These are phyloP conservation scores for Penicillium paxilli DNA, from an alignment of 495 filamentous ascomycete genomes.

Conservation along the genomic window DNA sequence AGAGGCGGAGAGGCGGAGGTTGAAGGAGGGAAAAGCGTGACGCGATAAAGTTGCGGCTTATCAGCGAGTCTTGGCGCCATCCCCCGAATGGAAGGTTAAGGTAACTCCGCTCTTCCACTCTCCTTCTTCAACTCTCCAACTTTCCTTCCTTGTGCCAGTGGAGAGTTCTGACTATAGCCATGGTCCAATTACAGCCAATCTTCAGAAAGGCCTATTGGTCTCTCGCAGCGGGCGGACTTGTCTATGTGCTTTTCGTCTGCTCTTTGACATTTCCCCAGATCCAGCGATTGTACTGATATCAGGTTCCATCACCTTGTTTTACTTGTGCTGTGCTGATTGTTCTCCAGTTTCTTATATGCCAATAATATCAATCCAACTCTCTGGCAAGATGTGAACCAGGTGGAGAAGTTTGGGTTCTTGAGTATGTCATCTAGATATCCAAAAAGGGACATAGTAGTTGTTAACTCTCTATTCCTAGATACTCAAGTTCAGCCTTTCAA, in stretches of 20 bases:
- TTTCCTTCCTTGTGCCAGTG: not conserved
- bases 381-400: constrained; percentile 68
- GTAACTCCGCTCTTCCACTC: constrained; percentile 4
- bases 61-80: constrained; percentile 6
- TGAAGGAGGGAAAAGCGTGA: constrained; percentile 26
- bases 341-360: constrained; percentile 68
- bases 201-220: constrained; percentile 61
- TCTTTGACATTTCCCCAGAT: constrained; percentile 48
- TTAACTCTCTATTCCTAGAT: constrained; percentile 36
- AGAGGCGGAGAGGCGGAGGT: not conserved
- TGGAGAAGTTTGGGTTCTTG: constrained; percentile 79
- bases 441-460: not conserved
- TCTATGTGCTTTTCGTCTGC: constrained; percentile 51
- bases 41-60: constrained; percentile 24
- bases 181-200: constrained; percentile 44
- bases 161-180: constrained; percentile 7
- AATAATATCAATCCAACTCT: constrained; percentile 68
- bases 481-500: constrained; percentile 63
- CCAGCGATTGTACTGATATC: constrained; percentile 48
- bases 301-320: constrained; percentile 10
- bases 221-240: constrained; percentile 48
- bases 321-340: constrained; percentile 6
- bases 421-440: constrained; percentile 48
- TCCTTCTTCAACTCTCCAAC: constrained; percentile 17
- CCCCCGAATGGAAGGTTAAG: too few relatives aligned